These are phyloP conservation scores for Syzygium aromaticum DNA, from an alignment of 345 rosid genomes.

Conservation along the genomic window DNA sequence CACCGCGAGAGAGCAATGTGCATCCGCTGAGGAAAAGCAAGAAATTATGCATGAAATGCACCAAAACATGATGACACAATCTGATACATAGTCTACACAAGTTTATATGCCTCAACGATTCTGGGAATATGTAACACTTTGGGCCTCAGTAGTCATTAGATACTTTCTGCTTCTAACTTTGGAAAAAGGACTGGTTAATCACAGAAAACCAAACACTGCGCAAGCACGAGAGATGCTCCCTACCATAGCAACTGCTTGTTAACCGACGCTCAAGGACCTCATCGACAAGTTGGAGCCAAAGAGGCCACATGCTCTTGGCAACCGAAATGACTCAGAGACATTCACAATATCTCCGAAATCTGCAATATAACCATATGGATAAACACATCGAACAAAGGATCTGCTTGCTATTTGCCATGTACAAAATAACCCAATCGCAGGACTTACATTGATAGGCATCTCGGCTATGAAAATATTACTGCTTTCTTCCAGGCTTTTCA, in stretches of 20 bases:
- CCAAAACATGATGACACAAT: background rate
- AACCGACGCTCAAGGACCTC: background rate
- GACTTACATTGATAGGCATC: slow-evolving; percentile 83
- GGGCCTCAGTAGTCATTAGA: background rate
- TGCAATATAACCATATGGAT: slow-evolving; percentile 20
- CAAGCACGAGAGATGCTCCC: background rate
- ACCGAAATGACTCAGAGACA: background rate
- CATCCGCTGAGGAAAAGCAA: background rate
- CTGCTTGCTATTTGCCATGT: background rate
- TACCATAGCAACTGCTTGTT: background rate
- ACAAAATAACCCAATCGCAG: background rate
- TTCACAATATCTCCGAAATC: slow-evolving; percentile 82
- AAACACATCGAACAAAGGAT: background rate
- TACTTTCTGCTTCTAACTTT: background rate
- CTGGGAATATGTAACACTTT: background rate
- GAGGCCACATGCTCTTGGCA: background rate
- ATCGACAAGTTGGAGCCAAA: background rate
- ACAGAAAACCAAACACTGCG: background rate
- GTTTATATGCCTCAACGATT: background rate
- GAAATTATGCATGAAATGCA: background rate
- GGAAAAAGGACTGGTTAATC: background rate
- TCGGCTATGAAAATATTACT: slow-evolving; percentile 59
- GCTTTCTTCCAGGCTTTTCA: slow-evolving; percentile 74
- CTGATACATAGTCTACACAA: background rate
- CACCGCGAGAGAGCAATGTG: background rate